Conservation (phyloP, 106 monocot species). For the Hemerocallis citrina region DNA sequence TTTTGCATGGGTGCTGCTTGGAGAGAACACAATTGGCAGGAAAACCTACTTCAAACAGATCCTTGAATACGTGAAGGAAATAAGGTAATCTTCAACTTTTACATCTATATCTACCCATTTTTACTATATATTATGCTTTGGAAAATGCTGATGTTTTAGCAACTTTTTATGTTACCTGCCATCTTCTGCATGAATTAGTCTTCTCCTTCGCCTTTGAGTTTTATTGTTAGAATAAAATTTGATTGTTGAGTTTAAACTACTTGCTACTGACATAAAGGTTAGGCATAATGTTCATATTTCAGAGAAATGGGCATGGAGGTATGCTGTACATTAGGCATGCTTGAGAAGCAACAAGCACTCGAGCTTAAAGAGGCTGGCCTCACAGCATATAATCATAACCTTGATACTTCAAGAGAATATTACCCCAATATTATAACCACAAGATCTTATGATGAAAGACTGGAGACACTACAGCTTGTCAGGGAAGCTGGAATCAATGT, state of each 20-base stretch:
- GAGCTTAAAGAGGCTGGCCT: constrained; percentile 94
- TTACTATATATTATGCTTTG: neutral
- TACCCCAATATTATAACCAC: constrained; percentile 96
- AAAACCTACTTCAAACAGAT: constrained; percentile 96
- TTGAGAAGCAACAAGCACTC: constrained; percentile 93
- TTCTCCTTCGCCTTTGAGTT: too few species aligned
- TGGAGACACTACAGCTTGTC: constrained; percentile 77
- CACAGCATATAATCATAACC: constrained; percentile 99
- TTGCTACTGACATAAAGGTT: too few species aligned
- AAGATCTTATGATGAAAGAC: constrained; percentile 91
- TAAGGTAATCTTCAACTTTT: constrained; percentile 76
- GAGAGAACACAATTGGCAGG: constrained; percentile 94
- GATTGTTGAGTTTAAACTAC: too few species aligned
- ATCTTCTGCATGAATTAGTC: neutral
- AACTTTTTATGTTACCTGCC: neutral
- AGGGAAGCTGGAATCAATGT: constrained; percentile 94
- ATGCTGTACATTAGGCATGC: constrained; percentile 95
- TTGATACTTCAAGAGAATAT: constrained; percentile 98
- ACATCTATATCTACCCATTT: neutral
- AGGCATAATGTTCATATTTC: neutral
- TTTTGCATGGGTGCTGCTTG: constrained; percentile 99
- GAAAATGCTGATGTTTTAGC: neutral
- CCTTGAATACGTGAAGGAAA: constrained; percentile 91
- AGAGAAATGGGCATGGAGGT: constrained; percentile 99
- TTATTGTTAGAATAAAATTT: too few species aligned